These are phyloP conservation scores for Mycena galopus DNA, from an alignment of 768 basidiomycete genomes.

Conservation along the genomic window DNA sequence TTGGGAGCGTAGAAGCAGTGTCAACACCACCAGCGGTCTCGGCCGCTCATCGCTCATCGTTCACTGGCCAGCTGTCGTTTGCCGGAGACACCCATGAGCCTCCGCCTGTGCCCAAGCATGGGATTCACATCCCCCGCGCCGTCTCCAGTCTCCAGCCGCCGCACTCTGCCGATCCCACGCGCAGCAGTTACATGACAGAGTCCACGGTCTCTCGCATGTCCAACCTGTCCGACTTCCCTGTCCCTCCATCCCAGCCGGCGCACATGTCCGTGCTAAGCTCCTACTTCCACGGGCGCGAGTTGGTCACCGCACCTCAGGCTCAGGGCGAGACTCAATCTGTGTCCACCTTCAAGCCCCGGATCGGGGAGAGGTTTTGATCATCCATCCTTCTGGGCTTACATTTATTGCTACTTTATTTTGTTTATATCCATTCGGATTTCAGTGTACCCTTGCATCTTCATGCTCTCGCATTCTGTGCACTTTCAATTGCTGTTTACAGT, in stretches of 20 bases:
- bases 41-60: constrained; percentile 55
- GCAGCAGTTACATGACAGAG: constrained; percentile 62
- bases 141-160: constrained; percentile 39
- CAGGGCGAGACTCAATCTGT: constrained; percentile 18
- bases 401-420: constrained; percentile 34
- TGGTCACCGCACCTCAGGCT: not conserved
- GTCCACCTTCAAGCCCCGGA: constrained; percentile 22
- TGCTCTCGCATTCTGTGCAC: constrained; percentile 13
- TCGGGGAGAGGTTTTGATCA: constrained; percentile 34
- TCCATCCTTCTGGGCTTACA: constrained; percentile 2
- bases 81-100: constrained; percentile 20
- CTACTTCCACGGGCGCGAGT: constrained; percentile 37
- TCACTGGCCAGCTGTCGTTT: constrained; percentile 53
- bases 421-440: constrained; percentile 31
- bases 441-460: constrained; percentile 21
- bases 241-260: constrained; percentile 53
- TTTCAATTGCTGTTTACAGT: not conserved
- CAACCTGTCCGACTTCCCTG: constrained; percentile 64
- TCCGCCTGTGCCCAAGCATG: not conserved
- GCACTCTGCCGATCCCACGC: constrained; percentile 48
- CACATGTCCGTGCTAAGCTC: constrained; percentile 48
- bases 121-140: constrained; percentile 21
- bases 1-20: constrained; percentile 64
- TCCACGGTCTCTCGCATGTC: constrained; percentile 62
- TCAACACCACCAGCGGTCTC: constrained; percentile 62